Evolutionary conservation across 805 yeast genomes (phyloP), one percentile per base, ranked within the genome.

Genomic region (Starmerella vaccinii): DNA sequence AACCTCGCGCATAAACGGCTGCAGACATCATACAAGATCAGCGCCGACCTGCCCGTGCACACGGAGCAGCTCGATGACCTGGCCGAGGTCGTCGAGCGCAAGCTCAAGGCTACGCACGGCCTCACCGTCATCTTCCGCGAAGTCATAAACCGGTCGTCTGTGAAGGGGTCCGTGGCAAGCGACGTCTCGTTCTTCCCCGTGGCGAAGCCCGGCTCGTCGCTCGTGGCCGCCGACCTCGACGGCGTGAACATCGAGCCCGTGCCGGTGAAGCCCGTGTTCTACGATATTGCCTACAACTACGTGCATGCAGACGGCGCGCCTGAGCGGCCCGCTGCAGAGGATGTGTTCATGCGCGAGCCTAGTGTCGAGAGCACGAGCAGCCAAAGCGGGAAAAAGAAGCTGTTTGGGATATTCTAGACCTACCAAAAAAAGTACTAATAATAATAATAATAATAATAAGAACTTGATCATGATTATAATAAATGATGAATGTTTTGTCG

Each of bases 231-330:
- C 12, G 64, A 67, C 47, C 52, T 69, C 18, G 60, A 63, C 4
- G 60, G 65, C 12, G 57, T 60, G n/a, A 8, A 22, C 16, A 18
- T 87, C 37, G 70, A 68, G 55, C 84, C 94, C 0, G 77, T 84
- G 1, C 74, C 80, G 48, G 77, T 82, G 51, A 90, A 92, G 67
- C 96, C 98, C 0, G 95, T 88, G 9, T 75, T 89, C 61, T 92
- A 87, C 61, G 98, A 90, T 64, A 72, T 86, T 57, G 97, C 95
- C 0, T 89, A 73, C 71, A 89, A 88, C 64, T 88, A 84, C 62
- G 75, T 89, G 48, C 71, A 73, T 32, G 81, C 62, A 4, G 47
- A 40, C 22, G 35, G 13, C 8, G 46, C 21, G 12, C 19, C 35
- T 21, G 46, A 6, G 16, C 35, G 35, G 34, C 39, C 22, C 23